Evolutionary conservation across 2,329 filamentous ascomycete genomes (phyloP).

Genomic region (Fusarium citri): DNA sequence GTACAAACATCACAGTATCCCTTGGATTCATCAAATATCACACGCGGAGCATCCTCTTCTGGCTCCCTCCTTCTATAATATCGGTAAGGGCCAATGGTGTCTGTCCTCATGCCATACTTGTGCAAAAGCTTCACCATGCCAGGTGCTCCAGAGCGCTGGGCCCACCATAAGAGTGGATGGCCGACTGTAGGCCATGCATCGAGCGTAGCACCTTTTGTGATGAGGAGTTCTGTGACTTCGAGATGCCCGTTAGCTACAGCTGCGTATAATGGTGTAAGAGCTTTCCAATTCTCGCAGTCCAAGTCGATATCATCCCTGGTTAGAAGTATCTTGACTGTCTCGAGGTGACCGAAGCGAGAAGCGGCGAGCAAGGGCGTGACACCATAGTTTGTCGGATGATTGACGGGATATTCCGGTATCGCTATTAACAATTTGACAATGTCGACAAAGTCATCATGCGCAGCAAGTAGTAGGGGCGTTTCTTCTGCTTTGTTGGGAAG

Average conservation of each 20-base stretch:
- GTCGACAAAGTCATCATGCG: rapidly evolving
- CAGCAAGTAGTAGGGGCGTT: rapidly evolving
- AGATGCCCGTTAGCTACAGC: not conserved
- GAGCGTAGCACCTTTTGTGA: rapidly evolving
- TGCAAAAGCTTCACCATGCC: not conserved
- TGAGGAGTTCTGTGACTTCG: not conserved
- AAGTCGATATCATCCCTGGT: rapidly evolving
- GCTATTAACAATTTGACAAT: rapidly evolving
- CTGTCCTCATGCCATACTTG: not conserved
- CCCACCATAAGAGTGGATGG: not conserved
- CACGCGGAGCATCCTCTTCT: rapidly evolving
- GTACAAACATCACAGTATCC: not conserved
- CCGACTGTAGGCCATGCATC: not conserved
- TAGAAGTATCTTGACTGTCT: rapidly evolving
- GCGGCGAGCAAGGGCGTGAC: not conserved
- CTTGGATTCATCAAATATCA: rapidly evolving
- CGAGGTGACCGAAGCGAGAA: not conserved
- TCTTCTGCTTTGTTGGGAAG: rapidly evolving
- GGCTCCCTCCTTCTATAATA: rapidly evolving
- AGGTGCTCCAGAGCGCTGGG: rapidly evolving
- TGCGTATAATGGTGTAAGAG: rapidly evolving
- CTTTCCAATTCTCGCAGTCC: not conserved
- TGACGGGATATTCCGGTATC: rapidly evolving
- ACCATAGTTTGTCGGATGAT: rapidly evolving
- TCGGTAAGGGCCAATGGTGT: rapidly evolving